A percentile compares a stretch with the other conserved stretches of the same genome.
These are phyloP conservation scores for Talaromyces sp. DNA, from an alignment of 2,329 filamentous ascomycete species.

Conservation along the genomic window DNA sequence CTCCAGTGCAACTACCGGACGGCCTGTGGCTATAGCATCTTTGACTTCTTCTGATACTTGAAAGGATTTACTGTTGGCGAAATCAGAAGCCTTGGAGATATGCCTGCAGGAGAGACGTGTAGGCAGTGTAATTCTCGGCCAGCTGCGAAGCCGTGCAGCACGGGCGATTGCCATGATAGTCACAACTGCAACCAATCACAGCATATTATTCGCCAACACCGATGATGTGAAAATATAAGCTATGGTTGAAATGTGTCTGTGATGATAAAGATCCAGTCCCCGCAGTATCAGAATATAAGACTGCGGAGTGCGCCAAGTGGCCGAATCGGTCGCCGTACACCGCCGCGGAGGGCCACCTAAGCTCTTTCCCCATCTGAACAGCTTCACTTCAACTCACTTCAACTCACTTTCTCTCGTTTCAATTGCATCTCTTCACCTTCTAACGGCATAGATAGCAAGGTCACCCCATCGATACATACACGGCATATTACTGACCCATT, in stretches of 20 bases:
- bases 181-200: background rate
- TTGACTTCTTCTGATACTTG: slow-evolving; percentile 78
- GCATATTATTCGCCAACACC: background rate
- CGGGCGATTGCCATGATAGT: slow-evolving; percentile 5
- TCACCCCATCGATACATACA: slow-evolving; percentile 26
- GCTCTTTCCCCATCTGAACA: slow-evolving; percentile 27
- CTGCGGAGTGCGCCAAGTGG: slow-evolving; percentile 34
- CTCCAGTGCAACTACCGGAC: slow-evolving; percentile 88
- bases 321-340: slow-evolving; percentile 37
- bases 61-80: slow-evolving; percentile 54
- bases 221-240: background rate
- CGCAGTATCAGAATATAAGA: slow-evolving; percentile 20
- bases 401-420: background rate
- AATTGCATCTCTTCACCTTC: slow-evolving; percentile 20
- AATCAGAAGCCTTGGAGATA: slow-evolving; percentile 30
- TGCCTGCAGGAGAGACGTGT: slow-evolving; percentile 9
- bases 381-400: background rate
- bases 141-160: slow-evolving; percentile 13
- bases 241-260: background rate
- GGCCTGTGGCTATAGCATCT: slow-evolving; percentile 69
- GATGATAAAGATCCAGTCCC: background rate
- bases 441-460: slow-evolving; percentile 22
- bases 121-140: background rate
- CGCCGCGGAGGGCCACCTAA: slow-evolving; percentile 38
- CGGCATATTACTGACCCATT: slow-evolving; percentile 29